These are phyloP conservation scores for Pyrenula massariospora DNA, from an alignment of 495 filamentous ascomycete species.

Conservation along the genomic window DNA sequence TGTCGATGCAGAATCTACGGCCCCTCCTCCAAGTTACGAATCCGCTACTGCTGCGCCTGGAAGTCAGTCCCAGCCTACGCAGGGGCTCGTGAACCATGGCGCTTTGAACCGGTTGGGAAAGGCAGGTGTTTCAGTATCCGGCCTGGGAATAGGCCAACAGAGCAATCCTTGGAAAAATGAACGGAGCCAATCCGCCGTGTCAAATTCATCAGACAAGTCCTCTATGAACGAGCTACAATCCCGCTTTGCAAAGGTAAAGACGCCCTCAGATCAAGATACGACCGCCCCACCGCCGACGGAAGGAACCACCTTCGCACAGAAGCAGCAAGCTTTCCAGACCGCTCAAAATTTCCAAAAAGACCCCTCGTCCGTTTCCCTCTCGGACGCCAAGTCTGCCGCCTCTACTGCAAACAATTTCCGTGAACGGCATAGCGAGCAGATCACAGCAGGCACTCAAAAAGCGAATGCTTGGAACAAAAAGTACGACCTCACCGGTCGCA, in stretches of 20 bases:
- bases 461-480: constrained; percentile 45
- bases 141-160: constrained; percentile 53
- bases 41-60: constrained; percentile 18
- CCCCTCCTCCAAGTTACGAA: constrained; percentile 44
- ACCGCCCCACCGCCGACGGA: constrained; percentile 19
- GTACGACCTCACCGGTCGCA: constrained; percentile 26
- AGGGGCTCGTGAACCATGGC: constrained; percentile 50
- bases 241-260: constrained; percentile 48
- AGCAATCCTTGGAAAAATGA: constrained; percentile 6
- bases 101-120: constrained; percentile 56
- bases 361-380: constrained; percentile 43
- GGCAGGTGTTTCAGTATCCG: constrained; percentile 75
- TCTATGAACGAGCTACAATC: constrained; percentile 57
- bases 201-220: constrained; percentile 10
- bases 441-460: constrained; percentile 51
- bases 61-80: constrained; percentile 12
- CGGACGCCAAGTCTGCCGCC: constrained; percentile 40
- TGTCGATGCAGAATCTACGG: constrained; percentile 22
- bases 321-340: constrained; percentile 47
- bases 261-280: constrained; percentile 13
- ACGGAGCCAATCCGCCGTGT: constrained; percentile 7
- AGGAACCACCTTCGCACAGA: constrained; percentile 51
- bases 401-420: constrained; percentile 62
- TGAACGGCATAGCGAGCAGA: constrained; percentile 60
- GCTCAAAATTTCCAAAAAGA: constrained; percentile 41